phyloP scores from a whole-genome alignment of 2,329 filamentous ascomycete species.

The Pestalotiopsis sp. region DNA sequence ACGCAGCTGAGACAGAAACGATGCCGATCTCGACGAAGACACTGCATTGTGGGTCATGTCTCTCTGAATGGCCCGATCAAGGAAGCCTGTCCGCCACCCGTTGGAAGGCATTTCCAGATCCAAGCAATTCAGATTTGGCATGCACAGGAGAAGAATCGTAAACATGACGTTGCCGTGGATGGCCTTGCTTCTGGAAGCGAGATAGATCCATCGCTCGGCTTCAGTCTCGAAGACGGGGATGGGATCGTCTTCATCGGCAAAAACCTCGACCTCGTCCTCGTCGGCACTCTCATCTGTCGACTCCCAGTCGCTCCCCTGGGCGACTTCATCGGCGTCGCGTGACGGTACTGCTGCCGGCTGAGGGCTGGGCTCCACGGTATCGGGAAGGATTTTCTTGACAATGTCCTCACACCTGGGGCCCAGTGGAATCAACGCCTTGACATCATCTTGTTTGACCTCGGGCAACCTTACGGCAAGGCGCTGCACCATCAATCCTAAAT shows the following conservation, averaged over 20 bases:
- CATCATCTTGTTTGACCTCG: neutral
- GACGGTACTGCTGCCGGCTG: neutral
- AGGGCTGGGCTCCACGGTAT: neutral
- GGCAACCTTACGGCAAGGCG: constrained; percentile 11
- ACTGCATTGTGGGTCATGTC: neutral
- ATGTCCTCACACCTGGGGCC: neutral
- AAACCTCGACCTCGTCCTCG: constrained; percentile 4
- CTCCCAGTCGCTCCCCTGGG: constrained; percentile 8
- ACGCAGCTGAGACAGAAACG: constrained; percentile 1
- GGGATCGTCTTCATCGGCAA: neutral
- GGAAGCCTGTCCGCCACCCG: constrained; percentile 4
- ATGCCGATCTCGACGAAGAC: neutral
- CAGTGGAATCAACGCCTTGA: neutral
- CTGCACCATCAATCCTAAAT: constrained; percentile 9
- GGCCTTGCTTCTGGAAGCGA: constrained; percentile 3
- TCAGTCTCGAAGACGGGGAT: constrained; percentile 3
- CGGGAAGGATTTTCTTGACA: neutral
- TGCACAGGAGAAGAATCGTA: constrained; percentile 10
- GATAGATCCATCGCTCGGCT: neutral
- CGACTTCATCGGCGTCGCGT: neutral
- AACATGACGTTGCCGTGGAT: constrained; percentile 9
- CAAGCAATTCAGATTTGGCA: constrained; percentile 9
- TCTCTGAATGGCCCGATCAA: constrained; percentile 6
- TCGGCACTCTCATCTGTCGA: constrained; percentile 12
- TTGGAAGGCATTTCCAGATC: constrained; percentile 11